Conservation (phyloP, 345 rosid genomes). For the Salix viminalis region DNA sequence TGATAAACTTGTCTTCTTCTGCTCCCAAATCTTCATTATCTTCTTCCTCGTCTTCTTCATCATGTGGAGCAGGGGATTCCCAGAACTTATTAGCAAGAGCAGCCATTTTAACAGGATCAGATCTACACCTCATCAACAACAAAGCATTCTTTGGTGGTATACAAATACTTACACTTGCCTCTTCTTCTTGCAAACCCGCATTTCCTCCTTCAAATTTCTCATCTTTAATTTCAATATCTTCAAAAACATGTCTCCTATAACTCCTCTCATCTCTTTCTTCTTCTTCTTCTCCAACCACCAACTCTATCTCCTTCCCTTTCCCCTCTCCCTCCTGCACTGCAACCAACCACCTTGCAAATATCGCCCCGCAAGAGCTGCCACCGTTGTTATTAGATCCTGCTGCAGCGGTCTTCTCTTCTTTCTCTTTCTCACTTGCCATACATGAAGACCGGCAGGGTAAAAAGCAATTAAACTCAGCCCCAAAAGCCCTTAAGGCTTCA, state of each 20-base stretch:
- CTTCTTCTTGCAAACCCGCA: conserved; percentile 31
- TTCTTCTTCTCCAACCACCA: conserved; percentile 56
- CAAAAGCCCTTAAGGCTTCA: conserved; percentile 71
- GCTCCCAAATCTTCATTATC: conserved; percentile 13
- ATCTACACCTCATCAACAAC: conserved; percentile 85
- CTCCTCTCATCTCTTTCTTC: conserved; percentile 36
- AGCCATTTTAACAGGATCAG: conserved; percentile 92
- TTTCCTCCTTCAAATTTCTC: conserved; percentile 26
- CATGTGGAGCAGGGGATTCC: conserved; percentile 45
- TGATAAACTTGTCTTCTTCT: conserved; percentile 17
- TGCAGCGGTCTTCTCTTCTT: conserved; percentile 24
- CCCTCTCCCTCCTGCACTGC: conserved; percentile 68
- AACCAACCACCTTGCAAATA: conserved; percentile 77
- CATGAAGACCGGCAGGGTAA: conserved; percentile 82
- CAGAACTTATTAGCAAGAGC: conserved; percentile 72
- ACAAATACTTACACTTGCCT: conserved; percentile 51
- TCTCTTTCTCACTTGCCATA: conserved; percentile 29
- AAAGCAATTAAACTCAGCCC: conserved; percentile 85
- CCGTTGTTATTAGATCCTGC: conserved; percentile 16
- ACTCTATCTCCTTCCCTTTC: conserved; percentile 62
- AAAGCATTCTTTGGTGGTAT: conserved; percentile 88
- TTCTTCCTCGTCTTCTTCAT: conserved; percentile 17
- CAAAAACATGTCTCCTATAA: conserved; percentile 66
- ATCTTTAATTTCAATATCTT: conserved; percentile 51
- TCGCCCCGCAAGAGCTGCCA: conserved; percentile 57